These are phyloP conservation scores for Bacidia gigantensis DNA, from an alignment of 495 filamentous ascomycete species.

Conservation along the genomic window DNA sequence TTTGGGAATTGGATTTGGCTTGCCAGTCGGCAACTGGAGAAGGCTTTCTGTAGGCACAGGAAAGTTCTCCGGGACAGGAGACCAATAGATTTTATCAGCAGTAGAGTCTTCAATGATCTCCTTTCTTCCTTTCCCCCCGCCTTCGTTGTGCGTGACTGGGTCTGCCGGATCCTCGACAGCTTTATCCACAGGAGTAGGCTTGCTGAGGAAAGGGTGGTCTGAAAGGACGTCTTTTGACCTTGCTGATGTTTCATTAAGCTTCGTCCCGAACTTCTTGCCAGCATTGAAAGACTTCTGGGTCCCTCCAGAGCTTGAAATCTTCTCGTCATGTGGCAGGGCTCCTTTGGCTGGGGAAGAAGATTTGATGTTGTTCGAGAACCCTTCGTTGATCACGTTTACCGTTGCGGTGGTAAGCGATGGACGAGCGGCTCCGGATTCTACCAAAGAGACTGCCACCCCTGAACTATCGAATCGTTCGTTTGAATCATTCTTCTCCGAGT, in stretches of 20 bases:
- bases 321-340: neutral
- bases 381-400: neutral
- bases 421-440: neutral
- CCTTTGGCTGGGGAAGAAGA: neutral
- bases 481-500: neutral
- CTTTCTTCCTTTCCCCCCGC: slow-evolving; percentile 26
- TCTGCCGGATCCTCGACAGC: slow-evolving; percentile 8
- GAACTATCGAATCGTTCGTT: slow-evolving; percentile 5
- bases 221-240: neutral
- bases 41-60: slow-evolving; percentile 54
- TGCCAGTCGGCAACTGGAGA: slow-evolving; percentile 61
- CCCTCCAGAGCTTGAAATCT: neutral
- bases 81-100: slow-evolving; percentile 46
- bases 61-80: slow-evolving; percentile 55
- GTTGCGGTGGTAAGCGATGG: neutral
- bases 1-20: slow-evolving; percentile 51
- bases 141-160: slow-evolving; percentile 17
- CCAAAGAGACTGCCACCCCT: slow-evolving; percentile 7
- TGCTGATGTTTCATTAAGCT: neutral
- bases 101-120: slow-evolving; percentile 27
- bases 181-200: slow-evolving; percentile 9
- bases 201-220: neutral
- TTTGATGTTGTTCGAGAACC: neutral
- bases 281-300: neutral
- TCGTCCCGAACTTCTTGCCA: neutral